Conservation (phyloP, 106 monocot species). For the Cymbidium sinense region DNA sequence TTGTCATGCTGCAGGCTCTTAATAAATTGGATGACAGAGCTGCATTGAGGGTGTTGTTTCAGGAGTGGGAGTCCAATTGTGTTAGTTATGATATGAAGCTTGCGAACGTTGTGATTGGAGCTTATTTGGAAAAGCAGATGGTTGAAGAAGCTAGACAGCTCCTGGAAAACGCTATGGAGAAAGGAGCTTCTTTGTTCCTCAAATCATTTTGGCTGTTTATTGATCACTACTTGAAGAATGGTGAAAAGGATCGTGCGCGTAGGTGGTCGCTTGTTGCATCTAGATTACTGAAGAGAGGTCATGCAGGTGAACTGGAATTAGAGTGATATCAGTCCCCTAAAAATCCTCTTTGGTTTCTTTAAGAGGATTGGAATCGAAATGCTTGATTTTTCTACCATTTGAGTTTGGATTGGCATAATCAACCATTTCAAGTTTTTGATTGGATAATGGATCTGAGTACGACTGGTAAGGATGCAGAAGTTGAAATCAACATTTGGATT, state of each 20-base stretch:
- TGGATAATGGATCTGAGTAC: too few species aligned
- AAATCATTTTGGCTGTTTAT: slow-evolving; percentile 22
- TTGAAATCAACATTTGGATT: too few species aligned
- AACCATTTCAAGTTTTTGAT: too few species aligned
- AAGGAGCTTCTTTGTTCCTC: neutral
- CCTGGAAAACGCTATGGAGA: neutral
- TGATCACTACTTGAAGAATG: slow-evolving; percentile 17
- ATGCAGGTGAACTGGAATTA: neutral
- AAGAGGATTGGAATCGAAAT: too few species aligned
- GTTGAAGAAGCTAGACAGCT: slow-evolving; percentile 29
- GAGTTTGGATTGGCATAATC: too few species aligned
- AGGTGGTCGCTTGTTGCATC: slow-evolving; percentile 10
- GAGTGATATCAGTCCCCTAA: too few species aligned
- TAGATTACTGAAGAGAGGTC: slow-evolving; percentile 11
- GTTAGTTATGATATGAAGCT: slow-evolving; percentile 33
- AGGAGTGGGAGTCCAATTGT: slow-evolving; percentile 25
- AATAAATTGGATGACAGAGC: slow-evolving; percentile 21
- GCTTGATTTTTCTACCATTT: too few species aligned
- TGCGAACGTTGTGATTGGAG: slow-evolving; percentile 31
- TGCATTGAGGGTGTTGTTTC: slow-evolving; percentile 19
- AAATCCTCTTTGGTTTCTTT: too few species aligned
- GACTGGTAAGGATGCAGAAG: too few species aligned
- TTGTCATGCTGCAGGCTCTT: slow-evolving; percentile 34
- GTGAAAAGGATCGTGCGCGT: slow-evolving; percentile 11
- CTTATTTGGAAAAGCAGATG: slow-evolving; percentile 39